Percentiles rank a stretch among this genome's conserved stretches.
phyloP scores from a whole-genome alignment of 83 land plant species.

The Thuja plicata region DNA sequence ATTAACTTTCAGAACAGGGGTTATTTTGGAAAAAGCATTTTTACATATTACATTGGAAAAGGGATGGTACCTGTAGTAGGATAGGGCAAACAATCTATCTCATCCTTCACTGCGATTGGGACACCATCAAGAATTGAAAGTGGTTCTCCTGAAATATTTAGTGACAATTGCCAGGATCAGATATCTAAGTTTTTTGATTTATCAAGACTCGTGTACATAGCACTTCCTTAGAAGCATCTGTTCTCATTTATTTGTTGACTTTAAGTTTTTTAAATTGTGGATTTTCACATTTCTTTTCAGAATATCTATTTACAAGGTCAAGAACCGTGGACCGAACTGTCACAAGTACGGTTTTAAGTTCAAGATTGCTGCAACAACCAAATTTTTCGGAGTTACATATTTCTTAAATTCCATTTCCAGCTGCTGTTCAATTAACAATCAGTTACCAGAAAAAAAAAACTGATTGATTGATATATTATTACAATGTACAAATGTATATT shows the following conservation, averaged over 20 bases:
- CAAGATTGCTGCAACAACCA: neutral
- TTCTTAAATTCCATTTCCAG: neutral
- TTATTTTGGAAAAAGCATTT: neutral
- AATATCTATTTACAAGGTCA: neutral
- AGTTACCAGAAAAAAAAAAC: neutral
- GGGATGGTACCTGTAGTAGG: conserved; percentile 74
- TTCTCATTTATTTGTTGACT: neutral
- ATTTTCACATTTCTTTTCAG: neutral
- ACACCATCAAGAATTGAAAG: conserved; percentile 90
- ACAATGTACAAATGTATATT: neutral
- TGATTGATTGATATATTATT: neutral
- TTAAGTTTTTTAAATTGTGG: neutral
- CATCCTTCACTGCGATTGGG: conserved; percentile 88
- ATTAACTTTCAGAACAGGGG: neutral
- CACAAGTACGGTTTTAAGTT: neutral
- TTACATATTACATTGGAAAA: neutral
- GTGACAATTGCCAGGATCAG: neutral
- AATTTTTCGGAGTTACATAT: neutral
- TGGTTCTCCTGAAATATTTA: conserved; percentile 54
- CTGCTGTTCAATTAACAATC: neutral
- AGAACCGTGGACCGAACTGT: neutral
- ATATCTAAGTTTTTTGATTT: neutral
- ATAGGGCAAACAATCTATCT: conserved; percentile 89
- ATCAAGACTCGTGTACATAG: neutral
- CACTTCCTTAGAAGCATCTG: neutral